These are phyloP conservation scores for Fusarium sp. DNA, from an alignment of 2,329 filamentous ascomycete species.

Conservation along the genomic window DNA sequence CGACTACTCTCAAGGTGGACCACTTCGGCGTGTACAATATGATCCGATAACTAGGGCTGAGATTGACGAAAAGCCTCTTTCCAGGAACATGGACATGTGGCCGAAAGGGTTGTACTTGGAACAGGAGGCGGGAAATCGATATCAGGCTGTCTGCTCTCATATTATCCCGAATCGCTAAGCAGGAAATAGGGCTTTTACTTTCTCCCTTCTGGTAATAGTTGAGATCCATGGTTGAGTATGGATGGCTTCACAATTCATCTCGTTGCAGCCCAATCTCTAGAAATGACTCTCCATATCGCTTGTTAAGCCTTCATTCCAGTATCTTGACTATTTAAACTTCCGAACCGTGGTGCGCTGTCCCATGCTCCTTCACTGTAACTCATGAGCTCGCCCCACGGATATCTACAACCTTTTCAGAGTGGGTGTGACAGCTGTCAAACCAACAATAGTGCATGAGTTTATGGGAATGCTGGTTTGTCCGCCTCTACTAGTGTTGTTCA, in stretches of 20 bases:
- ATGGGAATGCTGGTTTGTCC: not conserved
- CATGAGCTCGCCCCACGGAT: not conserved
- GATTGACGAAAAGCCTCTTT: too few relatives aligned
- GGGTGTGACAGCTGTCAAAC: not conserved
- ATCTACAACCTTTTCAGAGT: accelerated
- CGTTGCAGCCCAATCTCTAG: not conserved
- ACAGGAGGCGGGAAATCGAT: too few relatives aligned
- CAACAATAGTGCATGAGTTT: not conserved
- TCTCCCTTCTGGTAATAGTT: too few relatives aligned
- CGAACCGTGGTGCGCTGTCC: not conserved
- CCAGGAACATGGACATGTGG: too few relatives aligned
- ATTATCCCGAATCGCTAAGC: too few relatives aligned
- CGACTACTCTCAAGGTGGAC: too few relatives aligned
- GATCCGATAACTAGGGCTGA: too few relatives aligned
- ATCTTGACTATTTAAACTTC: not conserved
- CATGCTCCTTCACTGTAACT: not conserved
- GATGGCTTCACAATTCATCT: not conserved
- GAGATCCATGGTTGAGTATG: not conserved
- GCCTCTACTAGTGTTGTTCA: not conserved
- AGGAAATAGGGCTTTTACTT: too few relatives aligned
- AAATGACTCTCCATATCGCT: not conserved
- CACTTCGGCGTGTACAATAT: too few relatives aligned
- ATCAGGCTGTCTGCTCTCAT: too few relatives aligned
- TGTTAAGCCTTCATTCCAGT: too few relatives aligned
- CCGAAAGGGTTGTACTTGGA: too few relatives aligned